Conservation (phyloP, 495 filamentous ascomycete species). For the Podospora didyma region DNA sequence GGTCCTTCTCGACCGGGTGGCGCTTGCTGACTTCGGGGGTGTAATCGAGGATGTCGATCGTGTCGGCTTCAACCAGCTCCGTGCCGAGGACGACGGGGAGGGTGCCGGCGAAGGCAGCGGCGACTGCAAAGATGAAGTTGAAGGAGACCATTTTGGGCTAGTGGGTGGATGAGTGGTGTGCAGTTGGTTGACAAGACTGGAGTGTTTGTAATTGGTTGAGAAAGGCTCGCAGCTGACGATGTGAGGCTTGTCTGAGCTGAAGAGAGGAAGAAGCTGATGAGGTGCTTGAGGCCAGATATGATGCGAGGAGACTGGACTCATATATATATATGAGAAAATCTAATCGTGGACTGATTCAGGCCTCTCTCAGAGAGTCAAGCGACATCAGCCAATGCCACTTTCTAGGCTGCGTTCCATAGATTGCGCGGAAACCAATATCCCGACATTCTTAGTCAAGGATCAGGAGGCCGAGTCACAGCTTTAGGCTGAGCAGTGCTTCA, state of each 20-base stretch:
- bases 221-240: too few relatives aligned
- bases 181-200: too few relatives aligned
- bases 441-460: not conserved
- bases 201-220: too few relatives aligned
- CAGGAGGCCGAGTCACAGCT: not conserved
- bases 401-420: not conserved
- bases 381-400: too few relatives aligned
- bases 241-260: too few relatives aligned
- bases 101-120: not conserved
- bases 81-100: not conserved
- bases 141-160: not conserved
- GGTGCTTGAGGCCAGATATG: too few relatives aligned
- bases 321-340: too few relatives aligned
- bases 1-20: not conserved
- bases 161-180: too few relatives aligned
- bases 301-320: too few relatives aligned
- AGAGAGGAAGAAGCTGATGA: too few relatives aligned
- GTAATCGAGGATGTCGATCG: not conserved
- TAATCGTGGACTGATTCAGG: too few relatives aligned
- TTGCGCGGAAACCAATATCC: not conserved
- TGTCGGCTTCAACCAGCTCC: not conserved
- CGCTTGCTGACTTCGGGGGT: not conserved
- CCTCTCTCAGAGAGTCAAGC: too few relatives aligned
- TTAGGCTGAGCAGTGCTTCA: not conserved
- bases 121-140: not conserved